These are phyloP conservation scores for Aspergillus sp. DNA, from an alignment of 2,329 filamentous ascomycete genomes.

Conservation along the genomic window DNA sequence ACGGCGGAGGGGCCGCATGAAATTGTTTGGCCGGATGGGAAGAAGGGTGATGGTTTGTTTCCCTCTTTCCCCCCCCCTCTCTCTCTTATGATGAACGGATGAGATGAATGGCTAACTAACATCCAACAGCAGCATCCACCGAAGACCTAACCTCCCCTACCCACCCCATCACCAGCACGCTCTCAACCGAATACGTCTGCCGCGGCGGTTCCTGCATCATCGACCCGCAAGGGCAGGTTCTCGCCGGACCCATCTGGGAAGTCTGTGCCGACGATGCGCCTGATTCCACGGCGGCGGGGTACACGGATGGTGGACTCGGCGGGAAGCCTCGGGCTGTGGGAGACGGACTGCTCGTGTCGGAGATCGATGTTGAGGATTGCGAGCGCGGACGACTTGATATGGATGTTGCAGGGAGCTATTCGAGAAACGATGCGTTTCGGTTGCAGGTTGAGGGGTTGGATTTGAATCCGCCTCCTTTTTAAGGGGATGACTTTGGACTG, in stretches of 20 bases:
- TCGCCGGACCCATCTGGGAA: constrained; percentile 83
- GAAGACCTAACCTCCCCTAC: neutral
- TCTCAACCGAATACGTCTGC: constrained; percentile 54
- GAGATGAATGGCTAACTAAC: neutral
- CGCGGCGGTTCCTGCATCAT: constrained; percentile 82
- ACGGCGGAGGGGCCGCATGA: constrained; percentile 46
- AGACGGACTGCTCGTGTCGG: constrained; percentile 61
- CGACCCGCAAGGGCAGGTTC: constrained; percentile 73
- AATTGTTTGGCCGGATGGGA: constrained; percentile 41
- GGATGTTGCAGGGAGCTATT: constrained; percentile 83
- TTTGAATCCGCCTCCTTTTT: constrained; percentile 57
- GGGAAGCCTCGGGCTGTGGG: constrained; percentile 8
- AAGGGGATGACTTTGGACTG: too few relatives aligned
- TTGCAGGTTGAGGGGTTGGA: constrained; percentile 61
- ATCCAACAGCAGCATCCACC: neutral
- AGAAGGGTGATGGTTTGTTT: constrained; percentile 7
- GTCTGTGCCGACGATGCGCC: constrained; percentile 33
- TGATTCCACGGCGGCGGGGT: constrained; percentile 54
- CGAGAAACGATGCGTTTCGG: constrained; percentile 66
- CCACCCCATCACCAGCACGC: neutral
- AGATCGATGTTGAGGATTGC: constrained; percentile 87
- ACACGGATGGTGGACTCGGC: neutral
- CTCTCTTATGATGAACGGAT: neutral
- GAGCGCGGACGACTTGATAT: constrained; percentile 77
- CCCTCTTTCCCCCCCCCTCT: neutral